Evolutionary conservation across 495 filamentous ascomycete species (phyloP).

Genomic region (Aspergillus avenaceus): DNA sequence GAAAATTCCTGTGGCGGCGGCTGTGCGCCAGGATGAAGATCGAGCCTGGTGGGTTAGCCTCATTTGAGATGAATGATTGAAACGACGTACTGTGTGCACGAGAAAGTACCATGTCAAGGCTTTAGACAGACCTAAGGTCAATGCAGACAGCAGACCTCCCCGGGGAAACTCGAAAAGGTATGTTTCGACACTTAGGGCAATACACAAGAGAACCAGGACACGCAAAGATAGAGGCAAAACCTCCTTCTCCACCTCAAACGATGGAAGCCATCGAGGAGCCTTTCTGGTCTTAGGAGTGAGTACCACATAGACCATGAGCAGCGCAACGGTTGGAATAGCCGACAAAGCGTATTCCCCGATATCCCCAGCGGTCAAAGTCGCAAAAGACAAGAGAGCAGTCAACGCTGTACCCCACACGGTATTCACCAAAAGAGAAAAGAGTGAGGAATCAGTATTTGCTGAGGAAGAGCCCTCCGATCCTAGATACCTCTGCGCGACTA

Average conservation of each 20-base stretch:
- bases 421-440: background rate
- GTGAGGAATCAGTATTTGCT: background rate
- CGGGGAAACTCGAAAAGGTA: background rate
- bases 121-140: background rate
- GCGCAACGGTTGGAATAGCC: background rate
- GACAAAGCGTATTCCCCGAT: background rate
- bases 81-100: background rate
- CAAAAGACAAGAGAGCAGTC: background rate
- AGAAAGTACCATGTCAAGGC: constrained; percentile 1
- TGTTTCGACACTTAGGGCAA: background rate
- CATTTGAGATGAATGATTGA: background rate
- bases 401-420: constrained; percentile 1
- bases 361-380: background rate
- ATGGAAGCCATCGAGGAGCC: background rate
- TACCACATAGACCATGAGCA: background rate
- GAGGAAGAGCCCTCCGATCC: background rate
- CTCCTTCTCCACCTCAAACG: background rate
- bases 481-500: background rate
- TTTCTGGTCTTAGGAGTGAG: background rate
- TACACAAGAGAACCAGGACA: background rate
- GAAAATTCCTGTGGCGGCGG: constrained; percentile 1
- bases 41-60: background rate
- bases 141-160: background rate
- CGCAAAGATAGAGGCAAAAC: background rate
- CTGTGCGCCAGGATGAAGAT: constrained; percentile 4